These are phyloP conservation scores for Pistacia vera DNA, from an alignment of 345 rosid genomes.

Conservation along the genomic window DNA sequence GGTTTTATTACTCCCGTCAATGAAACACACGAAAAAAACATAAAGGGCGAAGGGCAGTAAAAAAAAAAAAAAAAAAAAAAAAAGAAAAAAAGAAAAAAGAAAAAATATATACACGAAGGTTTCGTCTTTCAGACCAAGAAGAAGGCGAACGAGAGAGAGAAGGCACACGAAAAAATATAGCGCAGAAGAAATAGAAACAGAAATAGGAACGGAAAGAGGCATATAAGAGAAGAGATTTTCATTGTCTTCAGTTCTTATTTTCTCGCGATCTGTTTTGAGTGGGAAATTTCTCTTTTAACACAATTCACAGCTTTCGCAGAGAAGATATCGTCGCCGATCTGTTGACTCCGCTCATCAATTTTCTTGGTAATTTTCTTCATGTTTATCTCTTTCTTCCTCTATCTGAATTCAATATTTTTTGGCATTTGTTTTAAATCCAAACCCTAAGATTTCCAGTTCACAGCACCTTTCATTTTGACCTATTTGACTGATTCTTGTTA, in stretches of 20 bases:
- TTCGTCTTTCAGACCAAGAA: slow-evolving; percentile 59
- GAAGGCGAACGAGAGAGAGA: slow-evolving; percentile 33
- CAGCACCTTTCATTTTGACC: slow-evolving; percentile 8
- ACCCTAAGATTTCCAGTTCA: slow-evolving; percentile 36
- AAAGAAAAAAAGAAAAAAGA: slow-evolving; percentile 13
- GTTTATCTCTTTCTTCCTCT: neutral
- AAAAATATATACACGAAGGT: slow-evolving; percentile 38
- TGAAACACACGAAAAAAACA: neutral
- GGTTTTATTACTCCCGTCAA: neutral
- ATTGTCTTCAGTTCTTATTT: slow-evolving; percentile 32
- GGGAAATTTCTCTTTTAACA: slow-evolving; percentile 8
- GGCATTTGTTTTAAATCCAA: slow-evolving; percentile 17
- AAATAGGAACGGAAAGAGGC: neutral
- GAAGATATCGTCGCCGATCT: slow-evolving; percentile 47
- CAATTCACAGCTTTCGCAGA: slow-evolving; percentile 27
- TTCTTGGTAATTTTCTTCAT: slow-evolving; percentile 28
- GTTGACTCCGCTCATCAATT: slow-evolving; percentile 15
- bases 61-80: slow-evolving; percentile 15
- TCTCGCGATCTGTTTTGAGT: slow-evolving; percentile 42
- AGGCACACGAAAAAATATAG: neutral
- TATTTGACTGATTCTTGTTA: slow-evolving; percentile 9
- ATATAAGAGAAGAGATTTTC: slow-evolving; percentile 17
- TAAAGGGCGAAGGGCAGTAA: slow-evolving; percentile 4
- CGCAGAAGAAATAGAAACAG: slow-evolving; percentile 12
- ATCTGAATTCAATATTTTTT: slow-evolving; percentile 11